Base-by-base conservation (phyloP, 1,284 basidiomycete genomes). In the Tranzscheliella williamsii region DNA sequence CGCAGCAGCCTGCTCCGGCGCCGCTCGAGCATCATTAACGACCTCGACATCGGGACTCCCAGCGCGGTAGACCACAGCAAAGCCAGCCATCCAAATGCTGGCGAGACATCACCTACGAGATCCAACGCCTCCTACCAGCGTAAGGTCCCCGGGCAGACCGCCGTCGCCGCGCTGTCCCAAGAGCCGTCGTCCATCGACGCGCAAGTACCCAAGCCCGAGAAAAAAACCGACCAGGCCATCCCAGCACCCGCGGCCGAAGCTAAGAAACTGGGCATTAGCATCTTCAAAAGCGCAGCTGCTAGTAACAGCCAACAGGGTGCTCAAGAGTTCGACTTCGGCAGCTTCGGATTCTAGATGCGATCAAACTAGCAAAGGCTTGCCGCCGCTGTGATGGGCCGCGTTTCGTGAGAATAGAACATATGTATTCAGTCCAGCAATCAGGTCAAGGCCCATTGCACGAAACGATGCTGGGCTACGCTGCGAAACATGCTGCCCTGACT, bases 301-400 rank as follows among this genome's bases (percentile, higher is more conserved):
- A 65, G 56, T 41, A 56, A 54, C 35, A 57, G 48, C 36, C 52
- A 61, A 27, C 67, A 70, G 39, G 67, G 67, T 2, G 67, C 67
- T 5, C 64, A 67, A 35, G 67, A 70, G 24, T 70, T 70, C 22
- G 54, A 58, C 47, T 65, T 70, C 39, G 33, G 56, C 49, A 61
- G 49, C 21, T 70, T 70, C 33, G 67, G 56, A n/a, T 70, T 70
- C 39, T 70, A 43, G 54, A 11, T n/a, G n/a, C n/a, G n/a, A n/a
- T n/a, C n/a, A n/a, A n/a, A n/a, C n/a, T n/a, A n/a, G n/a, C n/a
- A n/a, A n/a, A n/a, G n/a, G n/a, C n/a, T n/a, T n/a, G n/a, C n/a
- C n/a, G n/a, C n/a, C n/a, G n/a, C n/a, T n/a, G n/a, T n/a, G n/a
- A n/a, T n/a, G n/a, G n/a, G n/a, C n/a, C n/a, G n/a, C n/a, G n/a